phyloP scores from a whole-genome alignment of 345 rosid species.

The Eucalyptus pumila region DNA sequence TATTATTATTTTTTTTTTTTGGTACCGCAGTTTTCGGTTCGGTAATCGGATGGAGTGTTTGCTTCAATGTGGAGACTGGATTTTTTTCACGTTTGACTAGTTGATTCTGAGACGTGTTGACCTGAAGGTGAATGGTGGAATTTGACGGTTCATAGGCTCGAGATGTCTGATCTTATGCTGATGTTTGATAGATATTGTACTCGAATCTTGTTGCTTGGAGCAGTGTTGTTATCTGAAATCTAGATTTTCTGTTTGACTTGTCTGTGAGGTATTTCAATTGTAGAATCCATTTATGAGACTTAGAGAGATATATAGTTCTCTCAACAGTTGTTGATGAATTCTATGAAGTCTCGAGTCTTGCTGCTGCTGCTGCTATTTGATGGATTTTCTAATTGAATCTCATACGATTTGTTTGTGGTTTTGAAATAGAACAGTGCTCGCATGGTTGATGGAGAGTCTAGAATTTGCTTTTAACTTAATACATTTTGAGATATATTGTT shows the following conservation, averaged over 20 bases:
- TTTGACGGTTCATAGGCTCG: background rate
- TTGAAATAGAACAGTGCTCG: background rate
- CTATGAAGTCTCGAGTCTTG: no score
- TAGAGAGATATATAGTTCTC: background rate
- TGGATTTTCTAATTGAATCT: background rate
- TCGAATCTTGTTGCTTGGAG: background rate
- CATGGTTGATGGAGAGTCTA: background rate
- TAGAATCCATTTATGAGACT: background rate
- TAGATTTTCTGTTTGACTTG: background rate
- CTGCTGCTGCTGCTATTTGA: no score
- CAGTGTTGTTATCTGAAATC: background rate
- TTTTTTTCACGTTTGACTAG: background rate
- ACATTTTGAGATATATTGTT: background rate
- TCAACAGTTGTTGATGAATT: background rate
- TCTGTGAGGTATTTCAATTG: background rate
- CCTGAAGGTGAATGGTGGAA: background rate
- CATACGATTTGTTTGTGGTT: background rate
- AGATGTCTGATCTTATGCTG: background rate
- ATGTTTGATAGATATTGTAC: background rate
- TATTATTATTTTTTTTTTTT: background rate
- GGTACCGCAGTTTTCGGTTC: background rate
- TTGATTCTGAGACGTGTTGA: background rate
- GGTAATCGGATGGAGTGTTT: background rate
- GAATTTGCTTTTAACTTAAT: background rate
- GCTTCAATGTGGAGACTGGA: background rate